Base-by-base conservation (phyloP, 306 rosid species). In the Begonia masoniana region DNA sequence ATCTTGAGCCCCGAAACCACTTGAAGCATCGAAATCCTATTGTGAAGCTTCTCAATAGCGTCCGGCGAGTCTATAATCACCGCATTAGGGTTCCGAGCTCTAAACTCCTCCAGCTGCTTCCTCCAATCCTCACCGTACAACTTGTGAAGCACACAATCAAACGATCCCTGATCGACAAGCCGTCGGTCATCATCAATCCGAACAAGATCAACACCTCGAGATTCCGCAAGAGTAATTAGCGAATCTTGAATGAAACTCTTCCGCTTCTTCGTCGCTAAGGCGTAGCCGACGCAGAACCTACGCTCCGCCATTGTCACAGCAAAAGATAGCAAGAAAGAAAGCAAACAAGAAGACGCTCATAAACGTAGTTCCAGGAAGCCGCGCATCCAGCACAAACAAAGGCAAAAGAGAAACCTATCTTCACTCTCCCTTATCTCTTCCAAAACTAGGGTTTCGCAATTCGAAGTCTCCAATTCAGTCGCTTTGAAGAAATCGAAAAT, bases 21-120 rank as follows among this genome's bases (percentile, higher is more conserved):
- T 82, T 84, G 93, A 42, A 88, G 77, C 97, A 88, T 88, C 21
- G 97, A 88, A 50, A 88, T 88, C 57, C 97, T 75, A 72, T 84
- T 82, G 65, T 84, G 97, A 10, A 88, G 93, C 62, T 86, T 54
- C 78, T 79, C 84, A 47, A 88, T 84, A 51, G 93, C 77, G 41
- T 88, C 95, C 0, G 92, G 93, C 0, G 83, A 60, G 63, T 88
- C 97, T 4, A 88, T 62, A 13, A 84, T 66, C 10, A 70, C 76
- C 36, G 76, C 91, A 59, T 71, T 74, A 11, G 97, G 97, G 73
- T 79, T 71, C 35, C 43, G 16, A 1, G 8, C 55, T 41, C 71
- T 23, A 42, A 84, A 84, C 0, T 82, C 73, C 7, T 45, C 68
- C 41, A 88, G 59, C 52, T 84, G 80, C 23, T 60, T 67, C 67